Evolutionary conservation across 139 green algal genomes (phyloP).

Genomic region (Penium margaritaceum): DNA sequence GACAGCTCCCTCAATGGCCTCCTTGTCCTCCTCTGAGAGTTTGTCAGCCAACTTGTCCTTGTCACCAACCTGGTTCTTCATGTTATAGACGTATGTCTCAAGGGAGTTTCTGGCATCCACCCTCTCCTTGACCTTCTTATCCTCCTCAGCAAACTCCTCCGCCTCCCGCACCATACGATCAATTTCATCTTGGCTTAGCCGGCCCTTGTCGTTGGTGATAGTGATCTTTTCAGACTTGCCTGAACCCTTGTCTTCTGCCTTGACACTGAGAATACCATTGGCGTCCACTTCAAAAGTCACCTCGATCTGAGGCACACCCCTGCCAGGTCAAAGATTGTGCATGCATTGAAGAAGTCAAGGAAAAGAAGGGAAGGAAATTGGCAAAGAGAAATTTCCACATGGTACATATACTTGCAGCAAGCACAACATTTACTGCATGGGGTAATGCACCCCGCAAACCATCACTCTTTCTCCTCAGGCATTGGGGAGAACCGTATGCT

Average conservation of each 20-base stretch:
- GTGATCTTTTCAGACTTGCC: constrained; percentile 76
- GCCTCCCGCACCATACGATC: constrained; percentile 59
- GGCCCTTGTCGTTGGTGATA: constrained; percentile 66
- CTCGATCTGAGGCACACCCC: constrained; percentile 56
- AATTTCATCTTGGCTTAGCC: constrained; percentile 57
- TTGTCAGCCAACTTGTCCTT: constrained; percentile 78
- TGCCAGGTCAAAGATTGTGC: no score
- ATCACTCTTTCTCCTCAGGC: no score
- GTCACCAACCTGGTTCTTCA: constrained; percentile 65
- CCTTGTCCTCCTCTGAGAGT: constrained; percentile 77
- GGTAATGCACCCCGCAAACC: no score
- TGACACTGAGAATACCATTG: constrained; percentile 61
- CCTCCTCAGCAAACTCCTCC: constrained; percentile 60
- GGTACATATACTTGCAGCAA: no score
- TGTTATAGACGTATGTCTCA: constrained; percentile 73
- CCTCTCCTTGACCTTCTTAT: constrained; percentile 52
- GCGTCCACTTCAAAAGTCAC: constrained; percentile 62
- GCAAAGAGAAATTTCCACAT: no score
- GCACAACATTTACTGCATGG: no score
- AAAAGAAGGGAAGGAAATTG: no score
- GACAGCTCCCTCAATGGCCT: constrained; percentile 71
- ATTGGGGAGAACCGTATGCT: no score
- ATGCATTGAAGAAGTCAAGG: no score
- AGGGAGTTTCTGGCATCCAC: constrained; percentile 70
- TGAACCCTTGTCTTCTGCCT: constrained; percentile 60